phyloP scores from a whole-genome alignment of 306 rosid species.

The Castanopsis chinensis region DNA sequence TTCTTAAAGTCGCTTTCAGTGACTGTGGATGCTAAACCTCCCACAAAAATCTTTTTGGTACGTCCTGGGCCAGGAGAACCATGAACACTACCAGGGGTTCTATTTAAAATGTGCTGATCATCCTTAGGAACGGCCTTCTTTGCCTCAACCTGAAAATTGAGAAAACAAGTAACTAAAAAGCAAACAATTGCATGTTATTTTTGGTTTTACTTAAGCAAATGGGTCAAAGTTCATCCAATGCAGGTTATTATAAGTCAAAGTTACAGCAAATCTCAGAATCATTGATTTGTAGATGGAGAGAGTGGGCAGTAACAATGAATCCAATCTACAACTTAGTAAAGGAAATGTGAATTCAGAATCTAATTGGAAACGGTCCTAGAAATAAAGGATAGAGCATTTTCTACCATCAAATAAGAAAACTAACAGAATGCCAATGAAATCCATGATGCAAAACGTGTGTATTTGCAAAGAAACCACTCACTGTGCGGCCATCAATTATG shows the following conservation, averaged over 20 bases:
- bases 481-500: slow-evolving; percentile 85
- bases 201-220: background rate
- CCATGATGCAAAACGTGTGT: slow-evolving; percentile 1
- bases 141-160: slow-evolving; percentile 82
- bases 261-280: slow-evolving; percentile 20
- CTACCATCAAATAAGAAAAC: background rate
- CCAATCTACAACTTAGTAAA: slow-evolving; percentile 2
- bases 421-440: slow-evolving; percentile 15
- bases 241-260: slow-evolving; percentile 26
- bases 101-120: slow-evolving; percentile 62
- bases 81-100: slow-evolving; percentile 45
- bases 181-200: slow-evolving; percentile 30
- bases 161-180: slow-evolving; percentile 22
- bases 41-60: slow-evolving; percentile 86
- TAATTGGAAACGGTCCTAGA: background rate
- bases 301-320: slow-evolving; percentile 1
- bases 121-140: slow-evolving; percentile 97
- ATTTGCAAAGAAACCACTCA: slow-evolving; percentile 43
- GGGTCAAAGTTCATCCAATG: slow-evolving; percentile 33
- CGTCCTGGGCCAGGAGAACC: slow-evolving; percentile 82
- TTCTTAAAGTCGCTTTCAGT: slow-evolving; percentile 78
- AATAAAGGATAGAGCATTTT: background rate
- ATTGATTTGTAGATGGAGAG: slow-evolving; percentile 5
- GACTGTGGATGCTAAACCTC: slow-evolving; percentile 87
- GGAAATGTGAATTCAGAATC: background rate